Percentiles rank a stretch among this genome's conserved stretches.
phyloP scores from a whole-genome alignment of 306 rosid genomes.

The Oxytropis ochrocephala region DNA sequence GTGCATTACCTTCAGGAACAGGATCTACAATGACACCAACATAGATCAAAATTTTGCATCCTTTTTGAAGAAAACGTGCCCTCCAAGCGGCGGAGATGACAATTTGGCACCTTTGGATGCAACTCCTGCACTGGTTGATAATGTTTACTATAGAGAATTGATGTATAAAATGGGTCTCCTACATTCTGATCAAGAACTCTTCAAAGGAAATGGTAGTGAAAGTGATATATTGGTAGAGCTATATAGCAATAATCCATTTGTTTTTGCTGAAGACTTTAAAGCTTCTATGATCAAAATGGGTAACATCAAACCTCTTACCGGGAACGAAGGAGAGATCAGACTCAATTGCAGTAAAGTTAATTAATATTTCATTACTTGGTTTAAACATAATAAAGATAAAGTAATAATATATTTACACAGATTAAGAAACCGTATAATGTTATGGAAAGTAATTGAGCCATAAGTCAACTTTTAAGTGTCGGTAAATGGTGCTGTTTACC shows the following conservation, averaged over 20 bases:
- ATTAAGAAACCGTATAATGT: too few relatives aligned
- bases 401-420: too few relatives aligned
- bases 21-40: slow-evolving; percentile 31
- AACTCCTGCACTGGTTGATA: slow-evolving; percentile 21
- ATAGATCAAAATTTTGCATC: slow-evolving; percentile 1
- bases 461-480: too few relatives aligned
- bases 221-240: slow-evolving; percentile 32
- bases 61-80: slow-evolving; percentile 8
- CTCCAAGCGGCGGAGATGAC: slow-evolving; percentile 11
- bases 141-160: slow-evolving; percentile 14
- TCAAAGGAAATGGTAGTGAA: slow-evolving; percentile 11
- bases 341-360: slow-evolving; percentile 32
- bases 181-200: slow-evolving; percentile 40
- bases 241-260: not conserved
- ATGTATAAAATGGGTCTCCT: slow-evolving; percentile 28
- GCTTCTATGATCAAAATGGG: slow-evolving; percentile 43
- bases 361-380: not conserved
- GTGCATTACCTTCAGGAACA: slow-evolving; percentile 15
- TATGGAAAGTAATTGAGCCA: too few relatives aligned
- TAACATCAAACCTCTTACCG: slow-evolving; percentile 19
- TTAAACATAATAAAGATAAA: too few relatives aligned
- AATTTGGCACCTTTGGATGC: slow-evolving; percentile 23
- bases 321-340: slow-evolving; percentile 27
- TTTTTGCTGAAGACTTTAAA: slow-evolving; percentile 28
- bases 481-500: too few relatives aligned